Percentiles rank a stretch among this genome's conserved stretches.
Evolutionary conservation across 2,329 filamentous ascomycete genomes (phyloP).

Genomic region (Aspergillus aculeatinus): DNA sequence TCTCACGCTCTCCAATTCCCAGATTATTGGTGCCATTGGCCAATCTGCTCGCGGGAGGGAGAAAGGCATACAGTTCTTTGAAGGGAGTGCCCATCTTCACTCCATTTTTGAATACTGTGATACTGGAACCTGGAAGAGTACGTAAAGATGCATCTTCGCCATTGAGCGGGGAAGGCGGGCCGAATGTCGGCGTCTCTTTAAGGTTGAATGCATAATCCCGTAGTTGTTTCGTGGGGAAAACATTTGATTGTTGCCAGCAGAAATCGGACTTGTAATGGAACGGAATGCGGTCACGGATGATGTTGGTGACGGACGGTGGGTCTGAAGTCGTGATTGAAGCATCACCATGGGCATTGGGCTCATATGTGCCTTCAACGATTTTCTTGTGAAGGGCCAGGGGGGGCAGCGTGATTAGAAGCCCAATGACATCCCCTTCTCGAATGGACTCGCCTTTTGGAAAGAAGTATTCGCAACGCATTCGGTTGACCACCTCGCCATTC

Average conservation of each 20-base stretch:
- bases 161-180: constrained; percentile 56
- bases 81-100: constrained; percentile 82
- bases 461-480: constrained; percentile 89
- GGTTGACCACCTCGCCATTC: constrained; percentile 85
- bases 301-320: constrained; percentile 66
- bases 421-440: constrained; percentile 87
- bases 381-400: constrained; percentile 83
- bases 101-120: constrained; percentile 93
- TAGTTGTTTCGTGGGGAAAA: constrained; percentile 78
- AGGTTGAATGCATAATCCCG: constrained; percentile 63
- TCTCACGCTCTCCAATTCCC: constrained; percentile 70
- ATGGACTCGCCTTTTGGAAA: constrained; percentile 77
- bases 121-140: constrained; percentile 79
- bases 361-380: constrained; percentile 82
- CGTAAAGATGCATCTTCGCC: constrained; percentile 75
- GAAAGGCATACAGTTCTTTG: constrained; percentile 81
- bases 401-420: constrained; percentile 86
- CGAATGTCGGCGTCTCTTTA: constrained; percentile 47
- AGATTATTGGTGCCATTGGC: constrained; percentile 45
- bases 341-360: constrained; percentile 71
- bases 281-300: constrained; percentile 91
- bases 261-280: constrained; percentile 91
- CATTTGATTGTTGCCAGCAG: constrained; percentile 72
- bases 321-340: constrained; percentile 26
- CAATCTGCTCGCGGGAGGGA: constrained; percentile 75